Base-by-base conservation (phyloP, 2,329 filamentous ascomycete genomes). In the Juglanconis juglandina region DNA sequence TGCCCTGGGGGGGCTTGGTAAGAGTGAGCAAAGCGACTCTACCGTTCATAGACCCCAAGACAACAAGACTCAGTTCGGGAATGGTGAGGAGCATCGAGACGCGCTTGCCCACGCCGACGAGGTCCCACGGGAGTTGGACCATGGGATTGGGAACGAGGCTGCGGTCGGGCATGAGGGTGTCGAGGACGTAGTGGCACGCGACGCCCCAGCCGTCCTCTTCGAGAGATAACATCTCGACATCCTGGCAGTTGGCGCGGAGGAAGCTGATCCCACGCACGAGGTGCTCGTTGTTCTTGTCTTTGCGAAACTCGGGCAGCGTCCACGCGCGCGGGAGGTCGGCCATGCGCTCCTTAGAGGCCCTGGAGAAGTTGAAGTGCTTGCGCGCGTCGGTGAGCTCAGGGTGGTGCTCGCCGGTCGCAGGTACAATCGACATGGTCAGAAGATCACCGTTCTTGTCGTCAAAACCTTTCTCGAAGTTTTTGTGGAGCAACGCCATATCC, bases 41-140 rank as follows among this genome's bases (percentile, higher is more conserved):
- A 0, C 90, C 90, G 52, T 81, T 82, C n/a, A 86, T 81, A 10
- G 86, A 87, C 0, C 82, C 90, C 1, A 88, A 75, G 3, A 91
- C 77, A 8, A 92, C 81, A 13, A 92, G 76, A n/a, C 81, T 87
- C 1, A 95, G 76, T 66, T 90, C 86, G 0, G 88, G 87, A 1
- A 93, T 84, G 54, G 87, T 80, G 0, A 81, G 75, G 42, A 85
- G 73, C 79, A 90, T 85, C 72, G 82, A 87, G 30, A 91, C 73
- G 2, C 86, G 80, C 64, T 86, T 78, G 47, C 75, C 72, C 33
- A 69, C 66, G 64, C 68, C 57, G 67, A 77, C 57, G 68, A 77
- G 56, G 69, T 77, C 72, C 64, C 68, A 67, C 24, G 24, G 24
- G 24, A 24, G 24, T 24, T 24, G 24, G 24, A 24, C 24, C 24